Evolutionary conservation across 179 eudicot genomes (phyloP), one percentile per base, ranked within the genome.

Genomic region (Beta corolliflora): DNA sequence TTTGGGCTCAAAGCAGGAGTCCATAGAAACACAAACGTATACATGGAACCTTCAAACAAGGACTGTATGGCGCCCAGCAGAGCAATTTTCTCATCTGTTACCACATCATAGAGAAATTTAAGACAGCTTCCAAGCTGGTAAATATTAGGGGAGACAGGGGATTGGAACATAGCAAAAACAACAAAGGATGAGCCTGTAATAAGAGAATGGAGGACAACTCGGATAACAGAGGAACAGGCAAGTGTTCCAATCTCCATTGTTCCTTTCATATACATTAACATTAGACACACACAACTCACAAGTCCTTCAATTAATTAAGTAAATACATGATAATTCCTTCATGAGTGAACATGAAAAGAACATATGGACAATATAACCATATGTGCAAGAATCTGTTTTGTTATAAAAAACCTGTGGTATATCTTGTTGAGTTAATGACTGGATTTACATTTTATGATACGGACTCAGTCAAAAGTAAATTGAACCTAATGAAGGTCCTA

Each of bases 11-110:
- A 87, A 79, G 98, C 98, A 83, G 98, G 99, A 21, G 99, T 96
- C 99, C 97, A 96, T 4, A 94, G 91, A 89, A 96, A 96, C 81
- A 96, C 99, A 84, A 94, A 96, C n/a, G 99, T 94, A 59, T 96
- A 93, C 99, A 94, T 94, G 53, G 99, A 96, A 79, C 98, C 99
- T 88, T 96, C 99, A 85, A 96, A 96, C 41, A 96, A 85, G 44
- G 99, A 96, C 83, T 96, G 99, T 81, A 95, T 95, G 70, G 99
- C 98, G 61, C 98, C 99, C 81, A 94, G 85, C 80, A 96, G 85
- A 52, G 98, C 99, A 53, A 96, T 96, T 86, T 96, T 96, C 89
- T 96, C 98, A 91, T 96, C 99, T 96, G 90, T 71, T 55, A 80
- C 45, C 21, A 76, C 64, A 71, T 5, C 23, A 80, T 56, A 36